These are phyloP conservation scores for Capsaspora owczarzaki DNA, from an alignment of 78 protist species.

Conservation along the genomic window DNA sequence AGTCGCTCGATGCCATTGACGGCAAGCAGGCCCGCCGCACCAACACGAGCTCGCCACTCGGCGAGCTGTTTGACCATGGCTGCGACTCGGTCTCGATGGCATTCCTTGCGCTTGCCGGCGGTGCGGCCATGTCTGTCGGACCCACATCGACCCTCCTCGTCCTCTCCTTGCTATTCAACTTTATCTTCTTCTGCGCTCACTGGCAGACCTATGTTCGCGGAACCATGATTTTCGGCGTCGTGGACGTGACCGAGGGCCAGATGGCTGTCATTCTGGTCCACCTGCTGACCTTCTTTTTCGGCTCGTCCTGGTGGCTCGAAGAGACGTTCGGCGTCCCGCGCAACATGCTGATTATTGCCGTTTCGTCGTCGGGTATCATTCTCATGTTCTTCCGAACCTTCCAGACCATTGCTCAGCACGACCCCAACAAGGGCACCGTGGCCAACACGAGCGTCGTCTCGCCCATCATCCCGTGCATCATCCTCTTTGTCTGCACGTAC, in stretches of 20 bases:
- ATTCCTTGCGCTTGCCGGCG: background rate
- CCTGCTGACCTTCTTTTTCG: background rate
- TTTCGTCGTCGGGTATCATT: background rate
- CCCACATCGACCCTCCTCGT: background rate
- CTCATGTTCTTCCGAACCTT: background rate
- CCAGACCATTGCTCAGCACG: background rate
- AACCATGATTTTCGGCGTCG: conserved; percentile 3
- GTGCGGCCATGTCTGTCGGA: background rate
- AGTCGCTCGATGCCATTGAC: conserved; percentile 52
- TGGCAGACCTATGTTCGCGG: conserved; percentile 22
- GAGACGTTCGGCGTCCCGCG: background rate
- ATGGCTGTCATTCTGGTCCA: background rate
- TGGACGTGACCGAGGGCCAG: conserved; percentile 30
- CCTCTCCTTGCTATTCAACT: background rate
- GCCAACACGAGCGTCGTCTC: background rate
- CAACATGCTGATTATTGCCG: background rate
- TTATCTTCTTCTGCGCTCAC: background rate
- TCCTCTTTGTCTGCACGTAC: background rate
- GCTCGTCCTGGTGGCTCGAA: background rate
- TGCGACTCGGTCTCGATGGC: background rate
- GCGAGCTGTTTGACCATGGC: conserved; percentile 73
- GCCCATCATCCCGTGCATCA: background rate
- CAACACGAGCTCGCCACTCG: conserved; percentile 33
- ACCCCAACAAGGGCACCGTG: background rate
- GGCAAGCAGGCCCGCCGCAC: conserved; percentile 76